Base-by-base conservation (phyloP, 129 eudicot genomes). In the Artemisia argyi region DNA sequence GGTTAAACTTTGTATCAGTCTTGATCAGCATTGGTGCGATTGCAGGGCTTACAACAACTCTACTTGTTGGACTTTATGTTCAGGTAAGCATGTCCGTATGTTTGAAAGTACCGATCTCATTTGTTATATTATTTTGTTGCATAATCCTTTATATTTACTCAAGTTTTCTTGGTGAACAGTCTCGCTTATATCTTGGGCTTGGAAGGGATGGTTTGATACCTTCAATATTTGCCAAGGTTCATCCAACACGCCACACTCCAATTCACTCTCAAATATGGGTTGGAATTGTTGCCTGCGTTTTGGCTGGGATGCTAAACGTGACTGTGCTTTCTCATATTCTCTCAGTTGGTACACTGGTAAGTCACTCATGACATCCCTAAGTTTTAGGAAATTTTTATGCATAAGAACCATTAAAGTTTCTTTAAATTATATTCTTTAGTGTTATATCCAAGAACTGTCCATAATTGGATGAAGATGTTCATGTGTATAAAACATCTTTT, bases 141-240 rank as follows among this genome's bases (percentile, higher is more conserved):
- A 24, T 44, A 13, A 28, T 51, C 59, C 50, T 48, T 20, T 8
- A 64, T n/a, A 58, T 51, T 51, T 11, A 63, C 67, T 22, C 28
- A 30, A 15, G 39, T 68, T 54, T 64, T 79, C 51, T 28, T 71
- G 11, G 61, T 65, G 73, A 68, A 66, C 90, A 94, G 99, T 95
- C 99, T 76, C 86, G 99, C 69, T 76, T 95, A 46, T 95, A 95
- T 72, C 97, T 95, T 76, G 99, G 99, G 58, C 91, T 95, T 68
- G 99, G 99, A 83, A 88, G 99, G 68, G 99, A 95, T 60, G 99
- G 99, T 64, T 83, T 95, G 69, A 66, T 95, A 71, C 99, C 99
- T 73, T 66, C 84, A 59, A 32, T 88, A 73, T 91, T 95, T 82
- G 88, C 97, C 55, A 91, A 76, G 83, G 97, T 95, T 24, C 88